A percentile compares a stretch with the other conserved stretches of the same genome.
Evolutionary conservation across 176 grass and related monocot genomes (phyloP).

Genomic region (Dendrocalamus sinicus): DNA sequence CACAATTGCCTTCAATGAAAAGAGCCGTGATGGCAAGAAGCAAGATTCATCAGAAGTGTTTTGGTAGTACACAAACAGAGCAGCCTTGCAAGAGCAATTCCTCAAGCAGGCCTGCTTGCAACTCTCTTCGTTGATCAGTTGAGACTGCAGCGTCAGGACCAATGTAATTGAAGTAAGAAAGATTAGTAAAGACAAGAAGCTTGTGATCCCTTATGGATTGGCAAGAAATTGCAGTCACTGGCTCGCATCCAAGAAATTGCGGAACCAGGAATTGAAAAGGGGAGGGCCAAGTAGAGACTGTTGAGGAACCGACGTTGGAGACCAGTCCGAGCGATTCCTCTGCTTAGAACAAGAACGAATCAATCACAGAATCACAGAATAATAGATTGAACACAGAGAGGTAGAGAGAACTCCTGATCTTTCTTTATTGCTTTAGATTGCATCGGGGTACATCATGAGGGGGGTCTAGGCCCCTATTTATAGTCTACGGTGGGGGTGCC

Average conservation of each 20-base stretch:
- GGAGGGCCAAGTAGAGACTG: too few relatives aligned
- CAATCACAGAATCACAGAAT: too few relatives aligned
- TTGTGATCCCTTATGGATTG: neutral
- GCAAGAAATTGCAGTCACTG: constrained; percentile 43
- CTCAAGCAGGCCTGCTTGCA: constrained; percentile 53
- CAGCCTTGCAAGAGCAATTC: constrained; percentile 70
- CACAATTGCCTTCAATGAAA: neutral
- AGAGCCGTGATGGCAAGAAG: neutral
- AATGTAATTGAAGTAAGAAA: neutral
- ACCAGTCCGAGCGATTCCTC: too few relatives aligned
- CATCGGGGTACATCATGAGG: too few relatives aligned
- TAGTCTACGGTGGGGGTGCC: too few relatives aligned
- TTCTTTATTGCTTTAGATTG: too few relatives aligned
- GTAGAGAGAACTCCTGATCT: too few relatives aligned
- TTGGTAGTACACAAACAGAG: constrained; percentile 50
- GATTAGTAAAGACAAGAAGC: neutral
- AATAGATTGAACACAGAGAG: too few relatives aligned
- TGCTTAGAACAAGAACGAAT: too few relatives aligned
- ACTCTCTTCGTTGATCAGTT: constrained; percentile 48
- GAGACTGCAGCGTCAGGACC: neutral
- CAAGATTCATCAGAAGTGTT: neutral
- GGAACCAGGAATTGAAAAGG: too few relatives aligned
- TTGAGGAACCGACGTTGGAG: too few relatives aligned
- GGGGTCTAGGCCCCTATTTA: too few relatives aligned
- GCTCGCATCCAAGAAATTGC: neutral